Evolutionary conservation across 305 asterid genomes (phyloP).

Genomic region (Solanum hybrid): DNA sequence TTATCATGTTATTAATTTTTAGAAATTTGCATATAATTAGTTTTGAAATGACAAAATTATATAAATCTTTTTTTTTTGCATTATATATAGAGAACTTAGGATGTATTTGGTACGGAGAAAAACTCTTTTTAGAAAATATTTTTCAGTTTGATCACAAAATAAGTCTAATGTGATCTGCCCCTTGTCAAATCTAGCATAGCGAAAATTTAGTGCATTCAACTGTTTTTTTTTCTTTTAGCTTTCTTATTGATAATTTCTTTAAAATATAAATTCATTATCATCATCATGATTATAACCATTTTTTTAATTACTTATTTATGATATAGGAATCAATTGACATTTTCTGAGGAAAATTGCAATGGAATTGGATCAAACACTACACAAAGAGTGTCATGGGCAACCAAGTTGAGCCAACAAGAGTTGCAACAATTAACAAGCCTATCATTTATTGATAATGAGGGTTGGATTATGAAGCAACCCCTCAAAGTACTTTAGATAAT

Average conservation of each 20-base stretch:
- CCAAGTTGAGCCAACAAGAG: slow-evolving; percentile 15
- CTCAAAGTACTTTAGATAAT: background rate
- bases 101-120: background rate
- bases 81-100: background rate
- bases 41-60: background rate
- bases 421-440: slow-evolving; percentile 24
- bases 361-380: slow-evolving; percentile 51
- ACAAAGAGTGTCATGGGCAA: slow-evolving; percentile 49
- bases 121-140: background rate
- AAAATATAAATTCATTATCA: background rate
- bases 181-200: background rate
- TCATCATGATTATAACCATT: background rate
- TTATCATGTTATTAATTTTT: background rate
- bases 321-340: slow-evolving; percentile 24
- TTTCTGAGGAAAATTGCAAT: slow-evolving; percentile 40
- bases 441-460: slow-evolving; percentile 51
- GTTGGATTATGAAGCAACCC: slow-evolving; percentile 35
- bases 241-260: background rate
- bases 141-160: background rate
- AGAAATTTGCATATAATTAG: background rate
- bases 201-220: background rate
- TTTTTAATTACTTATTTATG: background rate
- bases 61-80: background rate
- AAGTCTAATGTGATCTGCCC: background rate
- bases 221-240: background rate